These are phyloP conservation scores for Hemileccinum rubropunctum DNA, from an alignment of 768 basidiomycete species.

Conservation along the genomic window DNA sequence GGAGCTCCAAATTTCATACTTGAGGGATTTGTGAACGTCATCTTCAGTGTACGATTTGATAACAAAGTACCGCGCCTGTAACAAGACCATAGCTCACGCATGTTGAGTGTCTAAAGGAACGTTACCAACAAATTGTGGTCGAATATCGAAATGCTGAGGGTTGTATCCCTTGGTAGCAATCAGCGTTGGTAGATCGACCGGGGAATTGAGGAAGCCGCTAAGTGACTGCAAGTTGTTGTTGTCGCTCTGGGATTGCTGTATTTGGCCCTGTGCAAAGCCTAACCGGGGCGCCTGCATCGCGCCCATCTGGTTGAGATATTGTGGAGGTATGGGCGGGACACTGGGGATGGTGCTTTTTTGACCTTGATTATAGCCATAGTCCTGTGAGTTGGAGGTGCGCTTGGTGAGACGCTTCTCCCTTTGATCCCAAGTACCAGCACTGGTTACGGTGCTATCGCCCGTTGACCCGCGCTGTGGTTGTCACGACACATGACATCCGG, in stretches of 20 bases:
- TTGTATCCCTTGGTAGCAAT: conserved; percentile 91
- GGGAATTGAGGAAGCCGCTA: conserved; percentile 53
- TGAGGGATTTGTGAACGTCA: conserved; percentile 97
- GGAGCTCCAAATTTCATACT: conserved; percentile 97
- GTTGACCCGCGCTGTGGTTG: conserved; percentile 36
- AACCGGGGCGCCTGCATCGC: conserved; percentile 35
- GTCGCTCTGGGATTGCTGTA: conserved; percentile 27
- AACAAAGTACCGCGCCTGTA: conserved; percentile 88
- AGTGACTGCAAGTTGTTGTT: conserved; percentile 36
- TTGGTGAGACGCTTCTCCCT: conserved; percentile 56
- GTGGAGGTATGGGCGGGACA: conserved; percentile 70
- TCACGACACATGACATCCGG: conserved; percentile 32
- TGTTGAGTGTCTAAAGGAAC: background rate
- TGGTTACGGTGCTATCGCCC: conserved; percentile 31
- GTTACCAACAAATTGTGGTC: conserved; percentile 68
- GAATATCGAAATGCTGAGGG: conserved; percentile 76
- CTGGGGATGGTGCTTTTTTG: conserved; percentile 49
- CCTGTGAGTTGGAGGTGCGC: conserved; percentile 65
- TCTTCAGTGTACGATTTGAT: conserved; percentile 99
- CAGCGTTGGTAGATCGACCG: conserved; percentile 83
- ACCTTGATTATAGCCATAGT: conserved; percentile 50
- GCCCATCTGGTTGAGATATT: conserved; percentile 62
- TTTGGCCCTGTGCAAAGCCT: conserved; percentile 34
- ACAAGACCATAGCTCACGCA: conserved; percentile 5
- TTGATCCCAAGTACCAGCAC: conserved; percentile 57